phyloP scores from a whole-genome alignment of 2,329 filamentous ascomycete species.

The Nemania sp. region DNA sequence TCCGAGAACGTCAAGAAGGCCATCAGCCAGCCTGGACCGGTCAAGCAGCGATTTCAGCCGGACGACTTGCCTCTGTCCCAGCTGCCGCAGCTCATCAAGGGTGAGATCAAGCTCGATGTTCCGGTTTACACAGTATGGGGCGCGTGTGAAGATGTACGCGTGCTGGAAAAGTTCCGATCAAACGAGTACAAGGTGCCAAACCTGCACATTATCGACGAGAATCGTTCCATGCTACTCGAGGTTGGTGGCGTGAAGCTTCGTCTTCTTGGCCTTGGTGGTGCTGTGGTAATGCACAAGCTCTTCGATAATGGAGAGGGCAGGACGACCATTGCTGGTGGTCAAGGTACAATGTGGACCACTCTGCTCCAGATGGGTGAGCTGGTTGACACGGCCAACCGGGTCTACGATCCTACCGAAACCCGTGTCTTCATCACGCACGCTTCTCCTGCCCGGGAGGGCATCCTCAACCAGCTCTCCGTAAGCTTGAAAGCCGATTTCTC shows the following conservation, averaged over 20 bases:
- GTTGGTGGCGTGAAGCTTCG: constrained; percentile 95
- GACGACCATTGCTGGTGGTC: constrained; percentile 96
- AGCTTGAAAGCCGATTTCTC: constrained; percentile 98
- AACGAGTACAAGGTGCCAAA: constrained; percentile 98
- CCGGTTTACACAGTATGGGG: constrained; percentile 99
- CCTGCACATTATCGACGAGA: constrained; percentile 97
- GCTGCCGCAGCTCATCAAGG: constrained; percentile 84
- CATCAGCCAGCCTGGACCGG: constrained; percentile 70
- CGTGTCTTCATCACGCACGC: constrained; percentile 96
- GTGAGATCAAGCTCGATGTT: constrained; percentile 88
- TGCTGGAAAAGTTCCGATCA: constrained; percentile 95
- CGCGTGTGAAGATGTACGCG: constrained; percentile 96
- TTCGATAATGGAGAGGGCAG: constrained; percentile 98
- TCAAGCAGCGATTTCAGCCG: constrained; percentile 83
- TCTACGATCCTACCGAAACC: constrained; percentile 97
- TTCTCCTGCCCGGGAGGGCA: constrained; percentile 92
- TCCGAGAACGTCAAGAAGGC: constrained; percentile 74
- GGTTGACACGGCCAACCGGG: constrained; percentile 95
- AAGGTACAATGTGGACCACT: constrained; percentile 99
- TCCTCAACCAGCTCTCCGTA: constrained; percentile 96
- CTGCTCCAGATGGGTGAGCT: constrained; percentile 97
- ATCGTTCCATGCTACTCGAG: constrained; percentile 92
- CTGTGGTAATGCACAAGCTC: constrained; percentile 99
- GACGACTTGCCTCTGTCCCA: constrained; percentile 90
- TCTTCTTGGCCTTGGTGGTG: constrained; percentile 88